These are phyloP conservation scores for Ambrosia trifida DNA, from an alignment of 129 eudicot genomes.

Conservation along the genomic window DNA sequence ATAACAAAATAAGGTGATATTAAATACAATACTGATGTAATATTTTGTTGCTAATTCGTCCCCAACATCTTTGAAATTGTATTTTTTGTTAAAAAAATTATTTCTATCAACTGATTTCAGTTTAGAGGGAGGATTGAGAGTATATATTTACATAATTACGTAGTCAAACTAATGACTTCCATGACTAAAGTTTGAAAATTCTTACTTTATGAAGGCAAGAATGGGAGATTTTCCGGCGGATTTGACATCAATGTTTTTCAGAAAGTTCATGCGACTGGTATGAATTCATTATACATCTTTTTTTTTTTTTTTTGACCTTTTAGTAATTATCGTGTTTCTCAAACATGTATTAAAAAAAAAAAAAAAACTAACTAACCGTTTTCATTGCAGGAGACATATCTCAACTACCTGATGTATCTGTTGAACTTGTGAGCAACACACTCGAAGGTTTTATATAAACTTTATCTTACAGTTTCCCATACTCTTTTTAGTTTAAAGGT, in stretches of 20 bases:
- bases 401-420: conserved; percentile 69
- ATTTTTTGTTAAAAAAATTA: not conserved
- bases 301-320: not conserved
- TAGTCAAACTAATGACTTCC: not conserved
- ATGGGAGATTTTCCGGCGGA: conserved; percentile 90
- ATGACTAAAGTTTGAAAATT: conserved; percentile 1
- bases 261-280: conserved; percentile 77
- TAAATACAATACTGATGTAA: not conserved
- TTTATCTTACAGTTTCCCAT: not conserved
- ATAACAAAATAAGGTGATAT: not conserved
- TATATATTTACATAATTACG: not conserved
- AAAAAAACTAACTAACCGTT: conserved; percentile 11
- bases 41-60: too few relatives aligned
- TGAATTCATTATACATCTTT: not conserved
- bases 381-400: conserved; percentile 65
- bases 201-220: conserved; percentile 53
- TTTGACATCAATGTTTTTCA: conserved; percentile 88
- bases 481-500: not conserved
- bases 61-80: not conserved
- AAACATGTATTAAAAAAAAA: not conserved
- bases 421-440: conserved; percentile 55
- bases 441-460: conserved; percentile 61
- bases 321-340: not conserved
- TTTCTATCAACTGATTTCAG: not conserved
- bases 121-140: not conserved